phyloP scores from a whole-genome alignment of 108 stramenopile species.

The Pseudonitzschia multiseries region DNA sequence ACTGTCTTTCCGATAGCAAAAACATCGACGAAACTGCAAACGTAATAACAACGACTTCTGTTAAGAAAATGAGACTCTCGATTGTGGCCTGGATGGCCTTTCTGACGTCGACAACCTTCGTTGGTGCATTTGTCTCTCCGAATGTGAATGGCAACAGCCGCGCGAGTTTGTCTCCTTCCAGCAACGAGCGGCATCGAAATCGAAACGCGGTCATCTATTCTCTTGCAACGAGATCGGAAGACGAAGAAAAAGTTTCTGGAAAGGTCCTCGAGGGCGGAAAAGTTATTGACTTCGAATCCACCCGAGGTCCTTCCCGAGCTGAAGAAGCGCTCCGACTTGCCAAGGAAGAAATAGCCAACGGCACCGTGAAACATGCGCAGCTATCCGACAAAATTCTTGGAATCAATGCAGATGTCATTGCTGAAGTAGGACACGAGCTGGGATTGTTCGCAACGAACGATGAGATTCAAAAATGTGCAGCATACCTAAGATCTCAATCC shows the following conservation, averaged over 20 bases:
- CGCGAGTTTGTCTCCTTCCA: background rate
- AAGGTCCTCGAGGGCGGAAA: conserved; percentile 72
- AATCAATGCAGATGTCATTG: conserved; percentile 87
- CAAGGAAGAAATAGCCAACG: conserved; percentile 35
- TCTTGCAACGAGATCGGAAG: conserved; percentile 24
- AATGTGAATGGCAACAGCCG: background rate
- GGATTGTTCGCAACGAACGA: conserved; percentile 58
- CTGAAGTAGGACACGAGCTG: conserved; percentile 81
- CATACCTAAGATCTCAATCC: conserved; percentile 65
- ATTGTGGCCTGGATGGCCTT: conserved; percentile 20
- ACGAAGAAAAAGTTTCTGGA: conserved; percentile 58
- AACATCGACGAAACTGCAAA: no score
- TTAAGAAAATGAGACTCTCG: conserved; percentile 24
- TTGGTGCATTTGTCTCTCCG: conserved; percentile 1
- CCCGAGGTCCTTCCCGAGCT: conserved; percentile 72
- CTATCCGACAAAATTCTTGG: conserved; percentile 59
- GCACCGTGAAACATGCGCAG: conserved; percentile 12
- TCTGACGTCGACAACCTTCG: conserved; percentile 5
- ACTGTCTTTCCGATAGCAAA: background rate
- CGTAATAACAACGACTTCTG: no score
- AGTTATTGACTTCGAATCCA: conserved; percentile 80
- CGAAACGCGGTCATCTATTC: conserved; percentile 10
- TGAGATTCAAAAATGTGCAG: conserved; percentile 67
- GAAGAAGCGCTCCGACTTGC: conserved; percentile 69
- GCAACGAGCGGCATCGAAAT: background rate